Percentiles rank a stretch among this genome's conserved stretches.
phyloP scores from a whole-genome alignment of 345 rosid species.

The Melaleuca quinquenervia region DNA sequence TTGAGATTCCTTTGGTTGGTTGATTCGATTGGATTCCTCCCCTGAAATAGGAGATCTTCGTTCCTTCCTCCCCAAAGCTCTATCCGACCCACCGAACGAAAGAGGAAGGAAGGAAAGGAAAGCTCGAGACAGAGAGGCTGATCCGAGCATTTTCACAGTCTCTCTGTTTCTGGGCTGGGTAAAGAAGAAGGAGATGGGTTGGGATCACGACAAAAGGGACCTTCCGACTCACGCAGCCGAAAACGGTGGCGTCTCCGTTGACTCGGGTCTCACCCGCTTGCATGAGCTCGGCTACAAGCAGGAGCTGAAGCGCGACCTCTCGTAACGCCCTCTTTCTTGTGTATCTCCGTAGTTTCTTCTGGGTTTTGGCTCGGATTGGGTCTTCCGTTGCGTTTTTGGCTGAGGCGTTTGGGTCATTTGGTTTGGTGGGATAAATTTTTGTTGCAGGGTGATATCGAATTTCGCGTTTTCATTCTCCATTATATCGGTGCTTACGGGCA shows the following conservation, averaged over 20 bases:
- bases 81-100: not conserved
- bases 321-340: constrained; percentile 24
- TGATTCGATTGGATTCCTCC: not conserved
- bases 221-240: constrained; percentile 8
- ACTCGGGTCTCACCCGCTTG: constrained; percentile 68
- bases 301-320: constrained; percentile 93
- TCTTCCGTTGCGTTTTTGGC: not conserved
- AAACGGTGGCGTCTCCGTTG: constrained; percentile 17
- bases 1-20: not conserved
- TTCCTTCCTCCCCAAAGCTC: not conserved
- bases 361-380: not conserved
- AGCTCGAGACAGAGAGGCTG: not conserved
- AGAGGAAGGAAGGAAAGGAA: not conserved
- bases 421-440: not conserved
- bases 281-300: constrained; percentile 93
- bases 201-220: not conserved
- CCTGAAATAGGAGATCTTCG: not conserved
- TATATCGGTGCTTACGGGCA: constrained; percentile 84
- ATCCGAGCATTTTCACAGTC: not conserved
- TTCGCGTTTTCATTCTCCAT: constrained; percentile 93
- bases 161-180: not conserved
- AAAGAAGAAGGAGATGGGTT: not conserved
- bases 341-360: not conserved
- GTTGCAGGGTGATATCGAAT: constrained; percentile 76
- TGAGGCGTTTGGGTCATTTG: not conserved